Evolutionary conservation across 2,329 filamentous ascomycete species (phyloP).

Genomic region (Magnaporthiopsis rhizophila): DNA sequence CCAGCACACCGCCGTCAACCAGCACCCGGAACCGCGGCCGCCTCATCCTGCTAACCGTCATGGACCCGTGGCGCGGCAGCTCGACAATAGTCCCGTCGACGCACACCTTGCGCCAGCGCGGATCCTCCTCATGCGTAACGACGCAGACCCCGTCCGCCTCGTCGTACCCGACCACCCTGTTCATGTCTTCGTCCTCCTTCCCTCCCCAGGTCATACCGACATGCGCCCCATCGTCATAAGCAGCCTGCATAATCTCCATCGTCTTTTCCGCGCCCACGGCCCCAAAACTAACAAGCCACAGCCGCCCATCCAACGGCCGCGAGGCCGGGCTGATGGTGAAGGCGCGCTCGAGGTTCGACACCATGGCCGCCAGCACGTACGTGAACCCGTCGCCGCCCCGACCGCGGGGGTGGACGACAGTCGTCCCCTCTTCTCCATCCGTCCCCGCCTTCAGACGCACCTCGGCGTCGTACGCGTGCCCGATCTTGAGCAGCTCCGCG

Average conservation of each 20-base stretch:
- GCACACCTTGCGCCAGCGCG: slow-evolving; percentile 75
- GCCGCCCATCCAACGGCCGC: slow-evolving; percentile 58
- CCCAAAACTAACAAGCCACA: slow-evolving; percentile 71
- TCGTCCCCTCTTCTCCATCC: background rate
- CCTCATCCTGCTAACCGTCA: slow-evolving; percentile 52
- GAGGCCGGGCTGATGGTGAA: slow-evolving; percentile 76
- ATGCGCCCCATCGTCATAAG: slow-evolving; percentile 51
- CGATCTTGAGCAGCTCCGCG: slow-evolving; percentile 55
- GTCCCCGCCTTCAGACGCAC: slow-evolving; percentile 15
- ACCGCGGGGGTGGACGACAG: background rate
- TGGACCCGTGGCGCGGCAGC: slow-evolving; percentile 61
- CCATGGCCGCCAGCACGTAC: slow-evolving; percentile 69
- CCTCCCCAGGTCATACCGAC: slow-evolving; percentile 40
- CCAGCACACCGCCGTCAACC: slow-evolving; percentile 23
- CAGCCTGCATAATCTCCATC: slow-evolving; percentile 68
- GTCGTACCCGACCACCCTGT: slow-evolving; percentile 57
- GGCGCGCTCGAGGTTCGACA: slow-evolving; percentile 72
- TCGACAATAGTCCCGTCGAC: slow-evolving; percentile 85
- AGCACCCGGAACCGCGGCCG: slow-evolving; percentile 35
- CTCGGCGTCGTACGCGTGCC: slow-evolving; percentile 41
- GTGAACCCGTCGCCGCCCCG: slow-evolving; percentile 40
- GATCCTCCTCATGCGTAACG: slow-evolving; percentile 57
- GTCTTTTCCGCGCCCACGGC: slow-evolving; percentile 54
- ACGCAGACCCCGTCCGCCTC: slow-evolving; percentile 61
- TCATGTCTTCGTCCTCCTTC: slow-evolving; percentile 35